Conservation (phyloP, 176 grass and related monocot genomes). For the Thinopyrum elongatum region DNA sequence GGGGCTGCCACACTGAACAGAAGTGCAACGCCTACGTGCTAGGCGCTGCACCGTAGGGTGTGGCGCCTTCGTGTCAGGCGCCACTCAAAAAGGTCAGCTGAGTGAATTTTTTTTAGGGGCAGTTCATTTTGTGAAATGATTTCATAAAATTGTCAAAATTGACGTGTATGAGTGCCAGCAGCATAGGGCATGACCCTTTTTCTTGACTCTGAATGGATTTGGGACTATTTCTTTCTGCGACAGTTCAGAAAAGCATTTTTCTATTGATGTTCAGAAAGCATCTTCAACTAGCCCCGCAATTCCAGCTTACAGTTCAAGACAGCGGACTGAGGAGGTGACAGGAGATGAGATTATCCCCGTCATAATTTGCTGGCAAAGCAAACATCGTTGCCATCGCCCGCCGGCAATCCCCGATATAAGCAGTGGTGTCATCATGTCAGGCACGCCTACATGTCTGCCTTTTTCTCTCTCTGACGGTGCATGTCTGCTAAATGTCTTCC, state of each 20-base stretch:
- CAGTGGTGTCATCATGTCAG: not conserved
- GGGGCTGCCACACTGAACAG: too few relatives aligned
- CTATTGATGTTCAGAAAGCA: not conserved
- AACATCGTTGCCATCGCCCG: not conserved
- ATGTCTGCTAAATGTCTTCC: not conserved
- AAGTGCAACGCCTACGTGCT: too few relatives aligned
- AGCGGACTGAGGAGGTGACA: not conserved
- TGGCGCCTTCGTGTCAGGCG: too few relatives aligned
- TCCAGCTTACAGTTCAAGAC: not conserved
- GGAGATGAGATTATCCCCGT: not conserved
- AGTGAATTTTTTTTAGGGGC: too few relatives aligned
- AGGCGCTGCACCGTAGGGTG: too few relatives aligned
- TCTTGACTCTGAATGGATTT: not conserved
- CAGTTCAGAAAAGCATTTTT: not conserved
- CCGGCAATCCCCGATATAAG: not conserved
- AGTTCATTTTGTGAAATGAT: too few relatives aligned
- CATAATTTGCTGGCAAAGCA: not conserved
- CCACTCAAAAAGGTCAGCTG: too few relatives aligned
- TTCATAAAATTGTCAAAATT: too few relatives aligned
- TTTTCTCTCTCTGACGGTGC: not conserved
- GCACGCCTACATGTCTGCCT: not conserved
- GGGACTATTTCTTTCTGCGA: not conserved
- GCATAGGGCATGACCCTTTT: not conserved
- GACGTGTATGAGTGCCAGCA: not conserved
- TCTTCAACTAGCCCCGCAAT: not conserved